These are phyloP conservation scores for Aquilaria sinensis DNA, from an alignment of 345 rosid species.

Conservation along the genomic window DNA sequence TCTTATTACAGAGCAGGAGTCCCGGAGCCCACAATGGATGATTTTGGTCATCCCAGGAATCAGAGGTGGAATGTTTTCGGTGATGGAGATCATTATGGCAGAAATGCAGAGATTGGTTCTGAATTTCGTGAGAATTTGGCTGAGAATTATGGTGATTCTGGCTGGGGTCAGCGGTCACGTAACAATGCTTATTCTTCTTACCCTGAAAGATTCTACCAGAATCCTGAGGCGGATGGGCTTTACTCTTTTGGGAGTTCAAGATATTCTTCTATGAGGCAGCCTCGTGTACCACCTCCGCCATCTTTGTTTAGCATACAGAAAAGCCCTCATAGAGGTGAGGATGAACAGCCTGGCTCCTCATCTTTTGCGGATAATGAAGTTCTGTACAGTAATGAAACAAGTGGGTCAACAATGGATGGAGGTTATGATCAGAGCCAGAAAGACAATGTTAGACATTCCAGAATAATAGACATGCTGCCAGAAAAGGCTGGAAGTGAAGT, in stretches of 20 bases:
- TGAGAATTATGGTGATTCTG: conserved; percentile 60
- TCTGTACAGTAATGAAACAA: conserved; percentile 32
- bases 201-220: conserved; percentile 51
- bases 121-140: conserved; percentile 61
- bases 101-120: conserved; percentile 54
- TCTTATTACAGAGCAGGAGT: conserved; percentile 47
- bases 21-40: conserved; percentile 52
- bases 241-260: conserved; percentile 75
- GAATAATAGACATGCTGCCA: conserved; percentile 22
- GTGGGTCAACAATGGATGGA: conserved; percentile 35
- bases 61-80: conserved; percentile 75
- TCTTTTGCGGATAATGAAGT: conserved; percentile 36
- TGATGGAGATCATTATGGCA: conserved; percentile 56
- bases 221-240: conserved; percentile 60
- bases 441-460: conserved; percentile 35
- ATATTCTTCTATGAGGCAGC: conserved; percentile 85
- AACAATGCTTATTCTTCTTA: conserved; percentile 48
- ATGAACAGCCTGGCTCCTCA: conserved; percentile 53
- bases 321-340: conserved; percentile 40
- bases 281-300: conserved; percentile 77
- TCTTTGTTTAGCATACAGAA: conserved; percentile 57
- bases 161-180: conserved; percentile 57
- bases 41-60: conserved; percentile 32
- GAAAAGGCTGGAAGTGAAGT: conserved; percentile 30
- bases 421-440: conserved; percentile 40